A percentile compares a stretch with the other conserved stretches of the same genome.
Conservation (phyloP, 257 asterid genomes). For the Perilla frutescens region DNA sequence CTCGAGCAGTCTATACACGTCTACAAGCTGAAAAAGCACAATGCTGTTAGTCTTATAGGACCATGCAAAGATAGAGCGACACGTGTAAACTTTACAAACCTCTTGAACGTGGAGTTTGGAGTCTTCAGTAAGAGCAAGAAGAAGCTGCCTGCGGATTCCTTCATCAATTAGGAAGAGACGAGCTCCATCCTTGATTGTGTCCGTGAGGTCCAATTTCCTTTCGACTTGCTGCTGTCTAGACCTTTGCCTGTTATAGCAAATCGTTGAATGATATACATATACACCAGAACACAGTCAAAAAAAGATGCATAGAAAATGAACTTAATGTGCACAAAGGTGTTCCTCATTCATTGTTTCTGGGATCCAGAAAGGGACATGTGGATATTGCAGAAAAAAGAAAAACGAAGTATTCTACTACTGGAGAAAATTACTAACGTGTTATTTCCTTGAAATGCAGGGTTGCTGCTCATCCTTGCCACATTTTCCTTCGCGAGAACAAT, state of each 20-base stretch:
- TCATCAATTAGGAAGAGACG: conserved; percentile 88
- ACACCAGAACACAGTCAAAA: neutral
- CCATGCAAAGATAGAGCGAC: neutral
- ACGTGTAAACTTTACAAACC: conserved; percentile 49
- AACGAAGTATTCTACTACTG: neutral
- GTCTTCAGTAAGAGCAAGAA: conserved; percentile 97
- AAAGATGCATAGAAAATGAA: conserved; percentile 7
- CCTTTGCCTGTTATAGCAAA: conserved; percentile 52
- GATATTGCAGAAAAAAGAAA: neutral
- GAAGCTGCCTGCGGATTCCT: conserved; percentile 95
- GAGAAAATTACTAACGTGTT: conserved; percentile 44
- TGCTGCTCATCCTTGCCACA: conserved; percentile 88
- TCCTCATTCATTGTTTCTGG: neutral
- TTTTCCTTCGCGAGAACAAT: conserved; percentile 97
- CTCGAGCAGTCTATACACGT: conserved; percentile 87
- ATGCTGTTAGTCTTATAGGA: conserved; percentile 35
- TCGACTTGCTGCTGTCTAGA: conserved; percentile 51
- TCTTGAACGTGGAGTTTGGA: conserved; percentile 96
- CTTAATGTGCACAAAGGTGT: neutral
- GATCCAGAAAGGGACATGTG: neutral
- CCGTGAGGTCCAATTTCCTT: conserved; percentile 87
- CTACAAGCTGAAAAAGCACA: conserved; percentile 67
- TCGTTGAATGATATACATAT: conserved; percentile 11
- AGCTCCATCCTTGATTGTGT: conserved; percentile 97
- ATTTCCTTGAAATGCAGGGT: conserved; percentile 81